phyloP scores from a whole-genome alignment of 148 eudicot species.

The Pharnaceum exiguum region DNA sequence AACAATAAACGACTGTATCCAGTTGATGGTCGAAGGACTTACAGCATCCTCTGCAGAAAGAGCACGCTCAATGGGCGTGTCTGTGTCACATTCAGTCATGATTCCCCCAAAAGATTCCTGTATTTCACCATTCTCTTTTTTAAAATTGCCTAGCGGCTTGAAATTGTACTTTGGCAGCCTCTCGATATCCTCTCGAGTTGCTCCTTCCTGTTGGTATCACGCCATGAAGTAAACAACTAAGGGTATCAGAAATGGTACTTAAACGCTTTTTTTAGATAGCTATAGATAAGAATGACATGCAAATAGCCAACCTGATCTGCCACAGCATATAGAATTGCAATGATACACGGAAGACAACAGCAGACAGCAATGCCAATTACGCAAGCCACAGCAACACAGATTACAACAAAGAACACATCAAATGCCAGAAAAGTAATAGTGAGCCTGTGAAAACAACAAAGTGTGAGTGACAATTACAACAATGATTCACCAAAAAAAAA shows the following conservation, averaged over 20 bases:
- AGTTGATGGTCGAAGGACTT: conserved; percentile 27
- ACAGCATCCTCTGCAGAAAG: conserved; percentile 85
- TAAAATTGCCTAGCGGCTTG: conserved; percentile 55
- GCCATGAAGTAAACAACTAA: neutral
- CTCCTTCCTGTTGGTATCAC: conserved; percentile 64
- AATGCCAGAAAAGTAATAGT: conserved; percentile 79
- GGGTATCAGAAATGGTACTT: neutral
- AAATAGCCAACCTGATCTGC: conserved; percentile 75
- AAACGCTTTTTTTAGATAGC: neutral
- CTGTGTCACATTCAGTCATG: conserved; percentile 79
- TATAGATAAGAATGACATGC: neutral
- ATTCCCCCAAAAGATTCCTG: conserved; percentile 78
- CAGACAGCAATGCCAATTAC: conserved; percentile 85
- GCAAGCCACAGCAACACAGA: conserved; percentile 93
- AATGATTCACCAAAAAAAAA: neutral
- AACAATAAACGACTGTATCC: neutral
- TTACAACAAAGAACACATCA: conserved; percentile 86
- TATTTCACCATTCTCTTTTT: conserved; percentile 72
- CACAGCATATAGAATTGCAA: conserved; percentile 80
- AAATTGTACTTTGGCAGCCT: conserved; percentile 68
- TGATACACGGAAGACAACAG: conserved; percentile 92
- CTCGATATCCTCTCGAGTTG: conserved; percentile 80
- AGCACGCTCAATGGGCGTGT: conserved; percentile 49
- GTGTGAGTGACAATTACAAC: conserved; percentile 8
- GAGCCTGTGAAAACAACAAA: conserved; percentile 57